These are phyloP conservation scores for Colletotrichum falcatum DNA, from an alignment of 2,329 filamentous ascomycete species.

Conservation along the genomic window DNA sequence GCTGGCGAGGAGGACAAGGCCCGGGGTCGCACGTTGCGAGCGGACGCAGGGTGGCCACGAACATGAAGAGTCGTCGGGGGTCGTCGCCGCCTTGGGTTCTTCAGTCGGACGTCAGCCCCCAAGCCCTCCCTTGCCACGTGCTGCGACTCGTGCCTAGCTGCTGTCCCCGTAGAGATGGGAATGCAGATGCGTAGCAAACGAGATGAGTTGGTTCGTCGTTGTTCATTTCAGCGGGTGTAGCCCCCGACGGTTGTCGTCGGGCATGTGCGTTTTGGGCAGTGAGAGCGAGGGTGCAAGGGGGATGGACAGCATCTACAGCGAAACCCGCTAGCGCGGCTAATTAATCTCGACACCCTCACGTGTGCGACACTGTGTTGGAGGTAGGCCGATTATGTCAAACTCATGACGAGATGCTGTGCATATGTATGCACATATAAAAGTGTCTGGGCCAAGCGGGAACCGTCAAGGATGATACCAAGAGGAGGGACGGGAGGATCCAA, in stretches of 20 bases:
- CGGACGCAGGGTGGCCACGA: background rate
- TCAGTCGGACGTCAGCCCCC: conserved; percentile 25
- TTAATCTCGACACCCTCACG: background rate
- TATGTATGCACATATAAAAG: background rate
- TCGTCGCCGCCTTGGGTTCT: conserved; percentile 29
- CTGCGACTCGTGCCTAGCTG: conserved; percentile 1
- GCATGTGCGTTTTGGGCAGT: conserved; percentile 7
- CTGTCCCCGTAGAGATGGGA: background rate
- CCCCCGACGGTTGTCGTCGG: background rate
- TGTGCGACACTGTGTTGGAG: background rate
- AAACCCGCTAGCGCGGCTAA: background rate
- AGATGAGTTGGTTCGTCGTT: conserved; percentile 21
- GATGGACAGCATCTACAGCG: conserved; percentile 12
- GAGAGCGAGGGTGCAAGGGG: conserved; percentile 10
- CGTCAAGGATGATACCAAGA: conserved; percentile 28
- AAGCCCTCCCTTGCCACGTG: conserved; percentile 40
- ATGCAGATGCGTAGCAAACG: conserved; percentile 18
- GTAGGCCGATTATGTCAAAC: background rate
- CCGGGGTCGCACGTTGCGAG: conserved; percentile 1
- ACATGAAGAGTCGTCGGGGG: conserved; percentile 1
- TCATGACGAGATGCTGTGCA: conserved; percentile 9
- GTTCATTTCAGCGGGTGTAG: conserved; percentile 14
- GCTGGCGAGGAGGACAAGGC: conserved; percentile 5
- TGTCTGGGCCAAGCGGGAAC: background rate
- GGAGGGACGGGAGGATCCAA: conserved; percentile 28